Base-by-base conservation (phyloP, 2,329 filamentous ascomycete genomes). In the Biscogniauxia mediterranea region DNA sequence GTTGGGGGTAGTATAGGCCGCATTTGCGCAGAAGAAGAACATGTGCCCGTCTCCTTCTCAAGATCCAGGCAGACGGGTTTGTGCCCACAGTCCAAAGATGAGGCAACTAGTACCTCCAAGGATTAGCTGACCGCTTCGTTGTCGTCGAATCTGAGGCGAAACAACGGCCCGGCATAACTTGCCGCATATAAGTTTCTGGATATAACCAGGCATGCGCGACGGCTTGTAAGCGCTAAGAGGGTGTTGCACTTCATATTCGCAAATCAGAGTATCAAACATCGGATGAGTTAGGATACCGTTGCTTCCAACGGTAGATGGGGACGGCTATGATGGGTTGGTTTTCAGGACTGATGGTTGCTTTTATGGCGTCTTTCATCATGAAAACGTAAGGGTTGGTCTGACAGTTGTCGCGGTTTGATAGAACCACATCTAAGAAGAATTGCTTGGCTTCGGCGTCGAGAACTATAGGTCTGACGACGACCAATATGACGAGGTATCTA, bases 11-110 rank as follows among this genome's bases (percentile, higher is more conserved):
- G 28, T 50, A 20, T 49, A 50, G 25, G 54, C 58, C 25, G 54
- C 52, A n/a, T 61, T 61, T 7, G 42, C 49, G 25, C 59, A 61
- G 55, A 61, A 54, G 2, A 60, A 49, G 9, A 54, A n/a, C n/a
- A n/a, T n/a, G n/a, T 57, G 21, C 55, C 55, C 11, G 58, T 54
- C 52, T 15, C 51, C 50, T 56, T 52, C 17, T 56, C 56, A 13
- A 57, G 20, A 17, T 51, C 60, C 17, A 62, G 17, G 50, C 57
- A 59, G 21, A 49, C 21, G 5, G 58, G 58, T 11, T 60, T 60
- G n/a, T 19, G 54, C 11, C 57, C 56, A 46, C 60, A 59, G 5
- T 52, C 54, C 17, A 62, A 49, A 17, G 60, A 56, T 28, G 28
- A 51, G 6, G 19, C 23, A 7, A 57, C 32, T 38, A 2, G 2